These are phyloP conservation scores for Pulveroboletus ravenelii DNA, from an alignment of 768 basidiomycete genomes.

Conservation along the genomic window DNA sequence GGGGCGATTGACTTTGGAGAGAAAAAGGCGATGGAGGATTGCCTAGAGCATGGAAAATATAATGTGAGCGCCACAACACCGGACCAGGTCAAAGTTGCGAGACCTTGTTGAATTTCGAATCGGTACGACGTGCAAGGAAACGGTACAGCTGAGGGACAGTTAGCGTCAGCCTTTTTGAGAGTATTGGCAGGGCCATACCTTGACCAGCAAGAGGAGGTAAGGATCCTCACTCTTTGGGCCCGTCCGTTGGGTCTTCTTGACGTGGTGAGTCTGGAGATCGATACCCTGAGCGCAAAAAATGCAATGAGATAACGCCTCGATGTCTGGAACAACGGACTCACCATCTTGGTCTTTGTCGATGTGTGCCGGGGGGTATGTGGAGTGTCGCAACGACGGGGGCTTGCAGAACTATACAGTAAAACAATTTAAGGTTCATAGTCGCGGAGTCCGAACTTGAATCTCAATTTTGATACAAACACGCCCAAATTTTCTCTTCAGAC, in stretches of 20 bases:
- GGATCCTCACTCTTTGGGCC: slow-evolving; percentile 99
- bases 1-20: slow-evolving; percentile 95
- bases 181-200: slow-evolving; percentile 48
- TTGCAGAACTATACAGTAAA: slow-evolving; percentile 65
- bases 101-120: slow-evolving; percentile 94
- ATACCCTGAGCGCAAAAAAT: slow-evolving; percentile 62
- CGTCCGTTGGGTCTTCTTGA: slow-evolving; percentile 93
- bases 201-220: slow-evolving; percentile 96
- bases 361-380: slow-evolving; percentile 47
- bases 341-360: slow-evolving; percentile 72
- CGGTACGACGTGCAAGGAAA: slow-evolving; percentile 96
- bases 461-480: slow-evolving; percentile 37
- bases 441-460: slow-evolving; percentile 28
- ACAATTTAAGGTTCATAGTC: slow-evolving; percentile 33
- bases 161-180: slow-evolving; percentile 6
- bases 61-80: slow-evolving; percentile 18
- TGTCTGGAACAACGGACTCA: slow-evolving; percentile 51
- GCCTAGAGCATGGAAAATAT: slow-evolving; percentile 42
- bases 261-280: slow-evolving; percentile 94
- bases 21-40: slow-evolving; percentile 94
- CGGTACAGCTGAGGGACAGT: slow-evolving; percentile 76
- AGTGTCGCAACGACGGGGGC: slow-evolving; percentile 37
- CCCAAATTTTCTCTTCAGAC: slow-evolving; percentile 41
- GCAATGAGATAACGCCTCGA: slow-evolving; percentile 18
- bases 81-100: slow-evolving; percentile 4